Conservation (phyloP, 345 rosid species). For the Sonneratia alba region DNA sequence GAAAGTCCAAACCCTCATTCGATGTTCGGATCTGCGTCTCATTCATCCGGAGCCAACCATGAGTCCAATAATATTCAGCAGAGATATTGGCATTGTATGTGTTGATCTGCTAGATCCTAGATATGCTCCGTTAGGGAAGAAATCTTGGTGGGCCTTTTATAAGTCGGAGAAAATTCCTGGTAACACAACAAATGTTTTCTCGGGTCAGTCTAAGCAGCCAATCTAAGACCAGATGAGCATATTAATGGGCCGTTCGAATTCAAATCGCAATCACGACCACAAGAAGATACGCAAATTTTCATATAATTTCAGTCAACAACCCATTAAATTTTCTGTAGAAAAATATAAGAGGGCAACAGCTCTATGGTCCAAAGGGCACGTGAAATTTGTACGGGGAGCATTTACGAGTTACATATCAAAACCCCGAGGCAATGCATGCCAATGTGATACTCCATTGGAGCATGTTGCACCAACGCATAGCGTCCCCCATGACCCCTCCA, state of each 20-base stretch:
- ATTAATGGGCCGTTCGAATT: background rate
- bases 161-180: too few species aligned
- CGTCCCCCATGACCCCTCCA: slow-evolving; percentile 14
- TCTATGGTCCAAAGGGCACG: slow-evolving; percentile 36
- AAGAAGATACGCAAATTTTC: background rate
- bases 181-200: too few species aligned
- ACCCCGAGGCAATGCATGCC: background rate
- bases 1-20: background rate
- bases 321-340: background rate
- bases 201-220: background rate
- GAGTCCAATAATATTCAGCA: too few species aligned
- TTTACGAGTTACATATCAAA: slow-evolving; percentile 6
- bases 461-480: slow-evolving; percentile 5
- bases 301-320: background rate
- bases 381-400: slow-evolving; percentile 11
- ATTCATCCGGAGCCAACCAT: background rate
- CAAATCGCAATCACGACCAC: background rate
- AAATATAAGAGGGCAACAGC: background rate
- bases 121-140: too few species aligned
- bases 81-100: too few species aligned
- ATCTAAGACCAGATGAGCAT: background rate
- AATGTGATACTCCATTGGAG: background rate
- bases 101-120: too few species aligned
- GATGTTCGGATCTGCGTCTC: background rate
- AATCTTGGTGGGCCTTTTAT: too few species aligned